A percentile compares a stretch with the other conserved stretches of the same genome.
Conservation (phyloP, 352 stramenopile genomes). For the Globisporangium paroecandrum region DNA sequence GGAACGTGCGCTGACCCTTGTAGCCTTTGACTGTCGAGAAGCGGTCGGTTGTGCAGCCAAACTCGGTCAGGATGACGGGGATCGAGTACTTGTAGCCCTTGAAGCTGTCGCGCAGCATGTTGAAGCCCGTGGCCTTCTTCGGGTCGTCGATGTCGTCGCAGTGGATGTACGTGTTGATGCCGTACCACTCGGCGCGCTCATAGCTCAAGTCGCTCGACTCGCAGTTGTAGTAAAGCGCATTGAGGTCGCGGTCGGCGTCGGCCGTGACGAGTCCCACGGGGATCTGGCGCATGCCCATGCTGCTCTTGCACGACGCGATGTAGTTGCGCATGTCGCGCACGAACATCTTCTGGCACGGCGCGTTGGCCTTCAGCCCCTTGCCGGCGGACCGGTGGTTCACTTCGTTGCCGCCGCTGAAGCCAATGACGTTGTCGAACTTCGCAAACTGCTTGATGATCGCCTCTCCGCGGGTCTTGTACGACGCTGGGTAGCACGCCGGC, state of each 20-base stretch:
- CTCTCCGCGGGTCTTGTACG: constrained; percentile 71
- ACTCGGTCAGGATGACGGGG: constrained; percentile 58
- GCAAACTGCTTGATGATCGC: constrained; percentile 80
- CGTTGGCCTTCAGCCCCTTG: constrained; percentile 50
- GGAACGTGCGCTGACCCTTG: constrained; percentile 72
- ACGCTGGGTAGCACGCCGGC: constrained; percentile 56
- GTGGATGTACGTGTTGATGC: constrained; percentile 80
- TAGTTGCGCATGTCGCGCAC: constrained; percentile 83
- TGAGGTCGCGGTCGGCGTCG: constrained; percentile 53
- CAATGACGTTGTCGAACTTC: constrained; percentile 81
- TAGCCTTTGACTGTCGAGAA: constrained; percentile 62
- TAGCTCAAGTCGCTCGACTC: constrained; percentile 55
- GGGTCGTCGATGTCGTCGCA: constrained; percentile 56
- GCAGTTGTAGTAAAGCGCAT: constrained; percentile 85
- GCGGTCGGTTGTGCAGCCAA: constrained; percentile 39
- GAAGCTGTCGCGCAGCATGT: constrained; percentile 58
- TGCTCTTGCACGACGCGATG: constrained; percentile 41
- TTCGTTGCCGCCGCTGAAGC: constrained; percentile 79
- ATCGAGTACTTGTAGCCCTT: constrained; percentile 54
- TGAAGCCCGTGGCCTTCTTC: constrained; percentile 48
- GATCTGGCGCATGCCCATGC: constrained; percentile 49
- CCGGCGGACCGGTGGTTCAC: constrained; percentile 64
- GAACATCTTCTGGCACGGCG: constrained; percentile 88
- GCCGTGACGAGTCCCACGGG: constrained; percentile 75
- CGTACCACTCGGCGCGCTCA: constrained; percentile 83